Conservation (phyloP, 805 yeast species). For the Kodamaea kaohsiungensis region DNA sequence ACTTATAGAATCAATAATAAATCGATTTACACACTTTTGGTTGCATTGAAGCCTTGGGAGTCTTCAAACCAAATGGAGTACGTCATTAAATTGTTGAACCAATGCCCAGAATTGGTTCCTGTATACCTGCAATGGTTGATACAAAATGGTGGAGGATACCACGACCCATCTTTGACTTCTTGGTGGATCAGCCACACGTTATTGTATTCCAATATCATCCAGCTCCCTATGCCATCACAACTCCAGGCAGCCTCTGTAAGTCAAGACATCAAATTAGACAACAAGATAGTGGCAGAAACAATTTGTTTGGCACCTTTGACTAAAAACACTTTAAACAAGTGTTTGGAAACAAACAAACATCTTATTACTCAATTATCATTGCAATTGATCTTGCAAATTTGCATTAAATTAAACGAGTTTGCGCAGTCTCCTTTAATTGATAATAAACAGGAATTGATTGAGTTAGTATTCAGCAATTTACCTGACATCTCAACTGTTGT, state of each 20-base stretch:
- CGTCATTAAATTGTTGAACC: constrained; percentile 48
- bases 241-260: constrained; percentile 16
- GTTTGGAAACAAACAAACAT: constrained; percentile 46
- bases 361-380: constrained; percentile 64
- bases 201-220: constrained; percentile 59
- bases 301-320: constrained; percentile 68
- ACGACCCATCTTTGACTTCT: constrained; percentile 77
- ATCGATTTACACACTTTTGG: constrained; percentile 60
- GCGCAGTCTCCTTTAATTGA: constrained; percentile 17
- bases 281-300: constrained; percentile 48
- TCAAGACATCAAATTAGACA: constrained; percentile 37
- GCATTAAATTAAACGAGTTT: constrained; percentile 54
- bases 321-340: constrained; percentile 55
- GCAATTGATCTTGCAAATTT: constrained; percentile 55
- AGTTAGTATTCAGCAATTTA: constrained; percentile 30
- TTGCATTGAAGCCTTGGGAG: constrained; percentile 79
- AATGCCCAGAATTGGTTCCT: constrained; percentile 69
- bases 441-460: constrained; percentile 27
- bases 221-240: constrained; percentile 52
- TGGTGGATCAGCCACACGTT: constrained; percentile 81
- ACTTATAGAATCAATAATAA: constrained; percentile 67
- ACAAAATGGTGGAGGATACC: constrained; percentile 60
- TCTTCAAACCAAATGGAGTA: constrained; percentile 62
- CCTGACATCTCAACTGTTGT: constrained; percentile 54
- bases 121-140: constrained; percentile 64